Percentiles rank a stretch among this genome's conserved stretches.
These are phyloP conservation scores for Prunus mume DNA, from an alignment of 306 rosid genomes.

Conservation along the genomic window DNA sequence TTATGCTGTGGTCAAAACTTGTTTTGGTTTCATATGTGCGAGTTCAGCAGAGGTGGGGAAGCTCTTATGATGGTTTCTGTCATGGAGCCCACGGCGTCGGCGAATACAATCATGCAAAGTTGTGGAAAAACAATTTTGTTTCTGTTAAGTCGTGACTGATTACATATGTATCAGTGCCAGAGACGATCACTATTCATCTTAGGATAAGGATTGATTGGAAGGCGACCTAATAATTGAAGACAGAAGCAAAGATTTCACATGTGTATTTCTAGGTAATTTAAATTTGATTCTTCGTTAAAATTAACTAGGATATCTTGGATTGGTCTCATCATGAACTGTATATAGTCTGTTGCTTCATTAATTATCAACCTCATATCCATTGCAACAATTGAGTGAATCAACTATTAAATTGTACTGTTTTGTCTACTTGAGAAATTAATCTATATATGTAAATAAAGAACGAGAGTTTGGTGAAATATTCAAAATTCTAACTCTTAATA, in stretches of 20 bases:
- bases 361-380: too few species aligned
- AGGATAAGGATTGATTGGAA: background rate
- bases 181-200: background rate
- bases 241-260: background rate
- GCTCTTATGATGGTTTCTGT: background rate
- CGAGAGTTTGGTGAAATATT: too few species aligned
- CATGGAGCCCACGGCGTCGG: slow-evolving; percentile 15
- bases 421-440: too few species aligned
- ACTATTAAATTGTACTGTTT: too few species aligned
- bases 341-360: too few species aligned
- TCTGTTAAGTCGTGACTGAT: background rate
- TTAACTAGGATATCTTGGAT: background rate
- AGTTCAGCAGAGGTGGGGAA: slow-evolving; percentile 8
- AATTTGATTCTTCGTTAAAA: background rate
- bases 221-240: background rate
- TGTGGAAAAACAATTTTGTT: background rate
- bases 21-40: slow-evolving; percentile 17
- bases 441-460: too few species aligned
- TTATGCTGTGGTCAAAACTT: slow-evolving; percentile 4
- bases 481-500: too few species aligned
- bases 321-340: too few species aligned
- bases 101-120: background rate
- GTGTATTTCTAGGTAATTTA: background rate
- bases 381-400: too few species aligned
- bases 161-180: background rate